A percentile compares a stretch with the other conserved stretches of the same genome.
These are phyloP conservation scores for Danielia oregonensis DNA, from an alignment of 805 yeast genomes.

Conservation along the genomic window DNA sequence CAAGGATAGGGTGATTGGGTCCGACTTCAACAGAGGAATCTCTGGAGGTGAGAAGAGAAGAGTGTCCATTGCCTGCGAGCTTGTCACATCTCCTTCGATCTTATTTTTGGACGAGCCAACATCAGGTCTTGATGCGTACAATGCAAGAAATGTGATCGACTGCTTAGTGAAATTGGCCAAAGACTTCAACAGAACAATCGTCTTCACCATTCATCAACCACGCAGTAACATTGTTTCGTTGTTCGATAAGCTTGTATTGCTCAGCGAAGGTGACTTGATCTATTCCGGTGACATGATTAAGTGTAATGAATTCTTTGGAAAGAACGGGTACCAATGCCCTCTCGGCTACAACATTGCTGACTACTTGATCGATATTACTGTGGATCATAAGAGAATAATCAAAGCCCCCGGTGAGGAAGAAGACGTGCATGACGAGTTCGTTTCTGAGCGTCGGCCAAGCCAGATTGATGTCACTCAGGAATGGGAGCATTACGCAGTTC, in stretches of 20 bases:
- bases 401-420: conserved; percentile 16
- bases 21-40: conserved; percentile 85
- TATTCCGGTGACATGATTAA: conserved; percentile 82
- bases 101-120: conserved; percentile 90
- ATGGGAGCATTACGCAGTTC: conserved; percentile 84
- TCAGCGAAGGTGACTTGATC: conserved; percentile 81
- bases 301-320: conserved; percentile 71
- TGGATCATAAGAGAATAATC: conserved; percentile 46
- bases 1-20: conserved; percentile 83
- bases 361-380: conserved; percentile 85
- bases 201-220: conserved; percentile 96
- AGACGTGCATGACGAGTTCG: conserved; percentile 29
- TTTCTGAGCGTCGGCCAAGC: conserved; percentile 17
- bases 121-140: conserved; percentile 90
- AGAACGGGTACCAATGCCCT: conserved; percentile 80
- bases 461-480: conserved; percentile 64
- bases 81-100: conserved; percentile 84
- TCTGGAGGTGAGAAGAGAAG: conserved; percentile 92
- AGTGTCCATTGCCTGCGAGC: conserved; percentile 90
- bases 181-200: conserved; percentile 79
- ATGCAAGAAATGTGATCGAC: conserved; percentile 89
- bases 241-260: conserved; percentile 75
- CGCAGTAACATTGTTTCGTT: conserved; percentile 90
- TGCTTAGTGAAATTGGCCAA: conserved; percentile 75
- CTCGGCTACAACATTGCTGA: conserved; percentile 91